These are phyloP conservation scores for Sicyos edulis DNA, from an alignment of 306 rosid species.

Conservation along the genomic window DNA sequence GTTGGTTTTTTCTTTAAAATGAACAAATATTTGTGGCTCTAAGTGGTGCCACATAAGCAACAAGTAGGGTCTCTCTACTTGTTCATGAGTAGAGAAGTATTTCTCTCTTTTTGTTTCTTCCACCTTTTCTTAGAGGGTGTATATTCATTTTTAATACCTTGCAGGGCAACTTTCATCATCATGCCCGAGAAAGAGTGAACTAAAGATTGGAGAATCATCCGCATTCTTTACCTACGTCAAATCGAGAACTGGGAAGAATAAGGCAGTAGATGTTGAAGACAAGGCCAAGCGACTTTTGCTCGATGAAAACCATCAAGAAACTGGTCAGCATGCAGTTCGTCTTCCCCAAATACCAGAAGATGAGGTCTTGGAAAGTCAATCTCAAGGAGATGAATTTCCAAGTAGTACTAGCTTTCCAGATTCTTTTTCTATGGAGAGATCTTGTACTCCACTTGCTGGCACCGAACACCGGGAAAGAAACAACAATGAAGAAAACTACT, in stretches of 20 bases:
- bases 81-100: no score
- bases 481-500: constrained; percentile 38
- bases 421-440: constrained; percentile 77
- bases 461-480: constrained; percentile 46
- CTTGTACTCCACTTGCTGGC: constrained; percentile 62
- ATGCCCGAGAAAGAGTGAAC: constrained; percentile 75
- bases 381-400: constrained; percentile 63
- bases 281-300: constrained; percentile 24
- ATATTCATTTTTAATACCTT: not conserved
- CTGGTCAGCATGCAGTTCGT: constrained; percentile 34
- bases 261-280: constrained; percentile 24
- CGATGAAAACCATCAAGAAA: constrained; percentile 38
- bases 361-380: constrained; percentile 51
- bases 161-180: constrained; percentile 48
- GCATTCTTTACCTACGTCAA: constrained; percentile 90
- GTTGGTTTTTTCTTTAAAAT: no score
- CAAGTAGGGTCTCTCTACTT: no score
- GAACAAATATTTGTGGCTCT: no score
- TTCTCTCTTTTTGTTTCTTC: no score
- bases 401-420: constrained; percentile 56
- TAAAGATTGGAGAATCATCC: constrained; percentile 90
- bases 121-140: no score
- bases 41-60: no score
- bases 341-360: constrained; percentile 36
- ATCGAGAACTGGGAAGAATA: constrained; percentile 36